A percentile compares a stretch with the other conserved stretches of the same genome.
Evolutionary conservation across 1,284 basidiomycete genomes (phyloP).

Genomic region (Papiliotrema flavescens): DNA sequence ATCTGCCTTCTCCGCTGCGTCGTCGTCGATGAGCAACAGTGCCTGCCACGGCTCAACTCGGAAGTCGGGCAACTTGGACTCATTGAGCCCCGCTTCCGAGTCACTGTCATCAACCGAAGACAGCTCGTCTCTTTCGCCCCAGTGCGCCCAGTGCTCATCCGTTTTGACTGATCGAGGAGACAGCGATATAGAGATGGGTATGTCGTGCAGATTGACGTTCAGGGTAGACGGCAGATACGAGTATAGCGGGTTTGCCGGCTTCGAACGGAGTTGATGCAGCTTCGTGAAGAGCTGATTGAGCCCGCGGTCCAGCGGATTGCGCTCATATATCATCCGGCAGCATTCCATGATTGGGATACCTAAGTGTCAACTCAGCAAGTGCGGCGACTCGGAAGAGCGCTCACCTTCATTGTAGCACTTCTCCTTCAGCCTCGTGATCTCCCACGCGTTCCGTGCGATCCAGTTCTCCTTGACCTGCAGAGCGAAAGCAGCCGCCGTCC

Average conservation of each 20-base stretch:
- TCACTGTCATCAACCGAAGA: constrained; percentile 48
- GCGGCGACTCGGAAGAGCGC: constrained; percentile 3
- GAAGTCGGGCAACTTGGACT: constrained; percentile 29
- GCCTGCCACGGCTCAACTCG: constrained; percentile 86
- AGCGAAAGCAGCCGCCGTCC: constrained; percentile 82
- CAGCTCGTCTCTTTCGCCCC: constrained; percentile 53
- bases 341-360: constrained; percentile 34
- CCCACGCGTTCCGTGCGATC: constrained; percentile 71
- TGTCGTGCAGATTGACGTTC: constrained; percentile 66
- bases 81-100: constrained; percentile 56
- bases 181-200: constrained; percentile 74
- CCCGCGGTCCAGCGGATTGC: constrained; percentile 66
- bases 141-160: constrained; percentile 58
- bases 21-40: constrained; percentile 61
- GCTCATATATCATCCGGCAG: constrained; percentile 49
- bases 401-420: constrained; percentile 47
- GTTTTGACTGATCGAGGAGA: constrained; percentile 60
- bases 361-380: constrained; percentile 6
- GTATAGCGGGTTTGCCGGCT: constrained; percentile 61
- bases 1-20: constrained; percentile 16
- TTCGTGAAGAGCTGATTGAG: constrained; percentile 64
- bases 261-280: constrained; percentile 42
- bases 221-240: constrained; percentile 59
- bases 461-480: constrained; percentile 79
- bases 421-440: constrained; percentile 65